Conservation (phyloP, 768 basidiomycete genomes). For the Lenzites betulinus region DNA sequence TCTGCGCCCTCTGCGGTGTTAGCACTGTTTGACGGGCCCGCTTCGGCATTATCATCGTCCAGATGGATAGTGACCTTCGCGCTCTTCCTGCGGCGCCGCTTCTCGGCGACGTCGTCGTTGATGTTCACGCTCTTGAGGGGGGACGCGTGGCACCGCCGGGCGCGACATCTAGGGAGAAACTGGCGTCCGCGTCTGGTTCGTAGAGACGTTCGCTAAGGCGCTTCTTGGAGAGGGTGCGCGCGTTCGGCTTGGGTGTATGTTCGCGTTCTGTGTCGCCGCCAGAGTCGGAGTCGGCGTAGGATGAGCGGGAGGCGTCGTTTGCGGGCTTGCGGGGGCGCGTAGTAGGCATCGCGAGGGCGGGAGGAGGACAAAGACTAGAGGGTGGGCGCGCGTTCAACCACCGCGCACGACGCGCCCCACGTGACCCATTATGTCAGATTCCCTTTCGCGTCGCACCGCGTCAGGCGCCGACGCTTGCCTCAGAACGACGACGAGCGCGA, state of each 20-base stretch:
- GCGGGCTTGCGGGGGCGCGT: conserved; percentile 14
- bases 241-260: conserved; percentile 23
- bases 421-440: conserved; percentile 18
- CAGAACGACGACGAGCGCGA: conserved; percentile 7
- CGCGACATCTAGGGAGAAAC: conserved; percentile 34
- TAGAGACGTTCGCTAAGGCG: conserved; percentile 62
- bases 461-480: neutral
- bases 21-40: conserved; percentile 55
- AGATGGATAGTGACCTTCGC: conserved; percentile 54
- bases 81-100: conserved; percentile 79
- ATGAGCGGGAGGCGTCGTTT: conserved; percentile 4
- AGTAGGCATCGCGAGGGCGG: conserved; percentile 10
- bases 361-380: neutral
- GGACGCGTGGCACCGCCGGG: conserved; percentile 28
- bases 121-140: conserved; percentile 46
- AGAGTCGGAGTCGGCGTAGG: conserved; percentile 23
- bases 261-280: conserved; percentile 29
- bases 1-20: conserved; percentile 45
- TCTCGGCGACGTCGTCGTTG: conserved; percentile 89
- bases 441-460: neutral
- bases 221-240: conserved; percentile 37
- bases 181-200: conserved; percentile 45
- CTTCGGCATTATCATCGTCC: conserved; percentile 49
- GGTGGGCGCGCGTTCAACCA: conserved; percentile 20
- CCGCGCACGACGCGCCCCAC: conserved; percentile 21